A percentile compares a stretch with the other conserved stretches of the same genome.
Evolutionary conservation across 179 eudicot species (phyloP).

Genomic region (Heliamphora pulchella): DNA sequence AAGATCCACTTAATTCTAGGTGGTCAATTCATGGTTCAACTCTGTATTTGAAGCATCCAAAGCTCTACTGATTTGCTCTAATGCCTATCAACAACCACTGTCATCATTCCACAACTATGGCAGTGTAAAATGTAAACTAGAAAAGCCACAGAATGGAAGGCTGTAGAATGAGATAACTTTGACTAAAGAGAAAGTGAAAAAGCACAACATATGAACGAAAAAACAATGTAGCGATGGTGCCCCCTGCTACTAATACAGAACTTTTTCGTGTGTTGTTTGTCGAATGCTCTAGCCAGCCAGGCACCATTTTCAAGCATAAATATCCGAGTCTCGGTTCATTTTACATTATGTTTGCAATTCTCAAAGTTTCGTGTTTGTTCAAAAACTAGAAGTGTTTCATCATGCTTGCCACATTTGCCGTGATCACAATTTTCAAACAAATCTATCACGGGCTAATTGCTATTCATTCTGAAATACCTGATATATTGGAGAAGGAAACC

Average conservation of each 20-base stretch:
- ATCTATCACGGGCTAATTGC: neutral
- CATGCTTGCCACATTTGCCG: neutral
- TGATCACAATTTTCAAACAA: neutral
- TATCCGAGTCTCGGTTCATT: neutral
- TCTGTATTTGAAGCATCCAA: neutral
- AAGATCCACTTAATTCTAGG: neutral
- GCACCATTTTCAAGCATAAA: slow-evolving; percentile 5
- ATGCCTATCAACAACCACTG: neutral
- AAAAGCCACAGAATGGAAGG: neutral
- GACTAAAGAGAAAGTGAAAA: neutral
- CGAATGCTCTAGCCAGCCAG: neutral
- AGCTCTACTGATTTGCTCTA: neutral
- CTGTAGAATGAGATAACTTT: neutral
- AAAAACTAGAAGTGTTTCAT: neutral
- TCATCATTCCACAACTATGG: neutral
- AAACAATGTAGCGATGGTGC: neutral
- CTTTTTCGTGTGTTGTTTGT: neutral
- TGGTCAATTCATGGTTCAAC: neutral
- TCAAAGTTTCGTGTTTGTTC: neutral
- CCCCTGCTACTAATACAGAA: neutral
- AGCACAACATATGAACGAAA: neutral
- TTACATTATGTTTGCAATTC: neutral
- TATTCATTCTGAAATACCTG: slow-evolving; percentile 43
- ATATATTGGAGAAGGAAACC: slow-evolving; percentile 88
- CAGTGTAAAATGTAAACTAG: neutral